phyloP scores from a whole-genome alignment of 2,329 filamentous ascomycete genomes.

The Ophiostoma angusticollis region DNA sequence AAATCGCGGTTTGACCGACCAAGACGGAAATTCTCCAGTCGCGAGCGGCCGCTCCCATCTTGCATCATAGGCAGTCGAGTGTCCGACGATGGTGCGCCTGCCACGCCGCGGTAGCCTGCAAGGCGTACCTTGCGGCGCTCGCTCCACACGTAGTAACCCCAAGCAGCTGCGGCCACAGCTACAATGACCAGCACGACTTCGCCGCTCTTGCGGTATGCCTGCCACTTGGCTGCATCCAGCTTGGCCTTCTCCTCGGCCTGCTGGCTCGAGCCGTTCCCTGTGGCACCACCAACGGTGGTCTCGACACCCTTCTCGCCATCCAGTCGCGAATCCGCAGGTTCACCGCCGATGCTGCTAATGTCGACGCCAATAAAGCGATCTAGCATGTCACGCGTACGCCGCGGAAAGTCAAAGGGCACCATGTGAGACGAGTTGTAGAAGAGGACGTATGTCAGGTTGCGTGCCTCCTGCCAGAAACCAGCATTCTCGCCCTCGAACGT shows the following conservation, averaged over 20 bases:
- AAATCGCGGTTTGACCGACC: conserved; percentile 38
- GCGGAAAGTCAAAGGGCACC: conserved; percentile 89
- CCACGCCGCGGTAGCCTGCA: conserved; percentile 39
- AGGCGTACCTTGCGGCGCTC: conserved; percentile 39
- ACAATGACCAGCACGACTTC: conserved; percentile 78
- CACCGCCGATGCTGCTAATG: conserved; percentile 74
- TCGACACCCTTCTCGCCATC: conserved; percentile 74
- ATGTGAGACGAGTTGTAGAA: conserved; percentile 97
- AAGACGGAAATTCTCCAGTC: conserved; percentile 34
- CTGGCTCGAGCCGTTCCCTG: conserved; percentile 48
- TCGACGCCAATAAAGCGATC: conserved; percentile 93
- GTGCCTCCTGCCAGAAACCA: conserved; percentile 86
- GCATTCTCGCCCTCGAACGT: conserved; percentile 78
- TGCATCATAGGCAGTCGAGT: conserved; percentile 8
- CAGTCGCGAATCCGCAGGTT: conserved; percentile 63
- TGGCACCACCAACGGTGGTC: conserved; percentile 63
- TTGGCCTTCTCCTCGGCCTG: conserved; percentile 56
- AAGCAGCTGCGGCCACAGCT: conserved; percentile 55
- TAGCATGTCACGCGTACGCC: conserved; percentile 85
- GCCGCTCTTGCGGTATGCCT: conserved; percentile 76
- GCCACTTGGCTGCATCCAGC: conserved; percentile 76
- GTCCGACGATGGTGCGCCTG: conserved; percentile 20
- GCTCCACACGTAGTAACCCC: conserved; percentile 61
- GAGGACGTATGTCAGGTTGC: conserved; percentile 88
- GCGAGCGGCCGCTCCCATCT: conserved; percentile 19